phyloP scores from a whole-genome alignment of 371 early-diverging fungal genomes.

The Mortierella sp. region DNA sequence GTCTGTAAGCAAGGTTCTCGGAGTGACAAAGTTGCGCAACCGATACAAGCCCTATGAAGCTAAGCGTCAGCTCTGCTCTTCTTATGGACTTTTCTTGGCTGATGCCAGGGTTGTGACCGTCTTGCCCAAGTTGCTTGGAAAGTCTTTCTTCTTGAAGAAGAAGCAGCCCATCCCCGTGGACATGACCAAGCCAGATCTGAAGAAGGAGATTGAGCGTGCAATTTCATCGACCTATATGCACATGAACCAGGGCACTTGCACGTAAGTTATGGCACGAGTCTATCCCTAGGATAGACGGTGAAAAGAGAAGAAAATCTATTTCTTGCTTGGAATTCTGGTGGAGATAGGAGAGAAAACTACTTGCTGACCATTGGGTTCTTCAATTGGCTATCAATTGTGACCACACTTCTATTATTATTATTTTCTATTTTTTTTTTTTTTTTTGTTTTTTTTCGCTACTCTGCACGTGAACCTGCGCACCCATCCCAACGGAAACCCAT shows the following conservation, averaged over 20 bases:
- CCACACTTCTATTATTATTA: too few species aligned
- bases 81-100: conserved; percentile 87
- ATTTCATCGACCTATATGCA: conserved; percentile 83
- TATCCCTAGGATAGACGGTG: neutral
- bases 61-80: conserved; percentile 73
- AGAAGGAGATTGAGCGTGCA: conserved; percentile 77
- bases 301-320: neutral
- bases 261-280: conserved; percentile 46
- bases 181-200: conserved; percentile 68
- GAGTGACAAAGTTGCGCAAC: conserved; percentile 77
- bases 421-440: too few species aligned
- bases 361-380: too few species aligned
- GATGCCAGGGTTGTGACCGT: conserved; percentile 82
- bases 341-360: too few species aligned
- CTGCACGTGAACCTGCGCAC: neutral
- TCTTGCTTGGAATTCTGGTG: too few species aligned
- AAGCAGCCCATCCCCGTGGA: conserved; percentile 90
- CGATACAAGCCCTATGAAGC: conserved; percentile 84
- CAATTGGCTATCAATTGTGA: too few species aligned
- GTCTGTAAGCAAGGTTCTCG: conserved; percentile 78
- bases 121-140: conserved; percentile 86
- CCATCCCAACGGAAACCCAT: neutral
- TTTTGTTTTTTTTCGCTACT: neutral
- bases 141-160: conserved; percentile 87
- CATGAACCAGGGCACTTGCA: conserved; percentile 74